Percentiles rank a stretch among this genome's conserved stretches.
These are phyloP conservation scores for Oxytropis ochrocephala DNA, from an alignment of 306 rosid species.

Conservation along the genomic window DNA sequence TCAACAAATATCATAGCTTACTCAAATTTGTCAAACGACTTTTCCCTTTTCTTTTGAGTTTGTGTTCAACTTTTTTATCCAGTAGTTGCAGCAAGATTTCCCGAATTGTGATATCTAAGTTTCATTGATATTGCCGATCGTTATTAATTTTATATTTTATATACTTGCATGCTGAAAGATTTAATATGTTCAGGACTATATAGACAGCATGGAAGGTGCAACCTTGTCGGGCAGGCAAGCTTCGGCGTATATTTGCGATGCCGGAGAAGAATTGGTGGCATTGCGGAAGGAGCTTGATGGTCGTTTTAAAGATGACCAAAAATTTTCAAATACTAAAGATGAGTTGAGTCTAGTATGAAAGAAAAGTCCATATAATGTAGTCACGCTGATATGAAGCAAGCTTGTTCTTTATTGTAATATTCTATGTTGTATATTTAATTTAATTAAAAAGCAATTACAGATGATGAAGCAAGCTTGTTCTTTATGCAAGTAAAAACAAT, in stretches of 20 bases:
- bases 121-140: slow-evolving; percentile 7
- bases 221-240: slow-evolving; percentile 93
- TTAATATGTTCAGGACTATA: slow-evolving; percentile 66
- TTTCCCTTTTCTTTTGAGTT: background rate
- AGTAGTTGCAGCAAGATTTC: background rate
- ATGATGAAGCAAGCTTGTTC: too few species aligned
- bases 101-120: slow-evolving; percentile 9
- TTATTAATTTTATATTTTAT: background rate
- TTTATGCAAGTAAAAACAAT: background rate
- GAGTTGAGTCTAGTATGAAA: slow-evolving; percentile 67
- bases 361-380: background rate
- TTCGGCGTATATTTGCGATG: slow-evolving; percentile 75
- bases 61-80: background rate
- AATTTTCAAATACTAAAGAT: slow-evolving; percentile 47
- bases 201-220: slow-evolving; percentile 99
- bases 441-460: background rate
- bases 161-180: slow-evolving; percentile 11
- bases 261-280: slow-evolving; percentile 69
- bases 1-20: background rate
- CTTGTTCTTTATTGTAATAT: slow-evolving; percentile 2
- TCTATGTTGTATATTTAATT: slow-evolving; percentile 13
- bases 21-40: background rate
- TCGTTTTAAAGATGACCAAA: slow-evolving; percentile 26
- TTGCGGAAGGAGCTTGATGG: slow-evolving; percentile 58
- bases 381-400: background rate